phyloP scores from a whole-genome alignment of 108 stramenopile species.

The Nitzschia sp. region DNA sequence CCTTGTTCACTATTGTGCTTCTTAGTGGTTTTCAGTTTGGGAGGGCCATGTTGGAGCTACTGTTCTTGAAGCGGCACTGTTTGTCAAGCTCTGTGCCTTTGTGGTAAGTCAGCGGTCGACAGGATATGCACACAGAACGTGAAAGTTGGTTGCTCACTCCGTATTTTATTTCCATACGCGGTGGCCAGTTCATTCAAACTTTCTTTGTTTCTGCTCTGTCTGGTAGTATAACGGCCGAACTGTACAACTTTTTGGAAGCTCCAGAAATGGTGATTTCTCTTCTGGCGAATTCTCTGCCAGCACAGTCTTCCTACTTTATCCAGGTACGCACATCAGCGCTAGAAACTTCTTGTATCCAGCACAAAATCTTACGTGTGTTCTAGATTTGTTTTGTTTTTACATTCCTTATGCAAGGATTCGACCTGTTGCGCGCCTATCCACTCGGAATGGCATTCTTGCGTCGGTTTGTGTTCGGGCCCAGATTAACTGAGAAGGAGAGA shows the following conservation, averaged over 20 bases:
- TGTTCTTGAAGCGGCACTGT: constrained; percentile 45
- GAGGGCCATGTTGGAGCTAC: constrained; percentile 47
- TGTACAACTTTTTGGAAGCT: constrained; percentile 37
- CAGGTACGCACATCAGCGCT: constrained; percentile 21
- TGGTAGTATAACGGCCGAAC: constrained; percentile 37
- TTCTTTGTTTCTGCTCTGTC: constrained; percentile 65
- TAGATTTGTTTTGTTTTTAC: constrained; percentile 39
- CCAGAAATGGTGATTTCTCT: constrained; percentile 34
- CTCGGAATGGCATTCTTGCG: constrained; percentile 36
- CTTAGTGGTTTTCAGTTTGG: constrained; percentile 29
- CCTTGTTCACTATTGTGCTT: too few species aligned
- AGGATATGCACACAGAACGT: not conserved
- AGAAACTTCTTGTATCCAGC: not conserved
- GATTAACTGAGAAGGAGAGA: constrained; percentile 58
- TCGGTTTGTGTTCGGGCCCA: constrained; percentile 39
- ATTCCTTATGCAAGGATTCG: constrained; percentile 32
- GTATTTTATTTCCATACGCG: not conserved
- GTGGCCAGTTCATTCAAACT: constrained; percentile 49
- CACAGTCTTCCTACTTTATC: constrained; percentile 51
- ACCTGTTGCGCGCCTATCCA: constrained; percentile 43
- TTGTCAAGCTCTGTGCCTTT: constrained; percentile 58
- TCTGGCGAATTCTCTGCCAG: constrained; percentile 49
- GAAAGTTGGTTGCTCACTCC: not conserved
- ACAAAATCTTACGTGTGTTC: not conserved
- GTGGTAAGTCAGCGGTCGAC: constrained; percentile 12